phyloP scores from a whole-genome alignment of 2,329 filamentous ascomycete genomes.

The Xylariaceae sp. region DNA sequence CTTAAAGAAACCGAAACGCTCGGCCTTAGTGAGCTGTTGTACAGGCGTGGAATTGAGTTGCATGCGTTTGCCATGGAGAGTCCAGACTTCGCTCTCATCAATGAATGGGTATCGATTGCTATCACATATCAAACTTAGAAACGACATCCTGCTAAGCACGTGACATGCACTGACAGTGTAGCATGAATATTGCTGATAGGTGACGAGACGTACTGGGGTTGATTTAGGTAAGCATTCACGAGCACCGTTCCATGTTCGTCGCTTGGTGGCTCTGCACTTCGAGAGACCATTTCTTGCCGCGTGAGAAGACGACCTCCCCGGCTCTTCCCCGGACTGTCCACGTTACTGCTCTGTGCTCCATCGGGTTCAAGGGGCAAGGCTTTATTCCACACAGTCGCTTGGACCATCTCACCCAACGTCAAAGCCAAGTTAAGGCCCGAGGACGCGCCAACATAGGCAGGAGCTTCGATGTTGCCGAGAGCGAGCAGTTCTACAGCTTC shows the following conservation, averaged over 20 bases:
- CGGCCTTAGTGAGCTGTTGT: slow-evolving; percentile 30
- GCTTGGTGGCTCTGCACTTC: slow-evolving; percentile 42
- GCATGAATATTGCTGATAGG: not conserved
- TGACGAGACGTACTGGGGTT: slow-evolving; percentile 34
- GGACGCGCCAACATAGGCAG: slow-evolving; percentile 46
- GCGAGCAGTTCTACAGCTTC: slow-evolving; percentile 49
- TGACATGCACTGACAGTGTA: no score
- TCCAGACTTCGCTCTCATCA: slow-evolving; percentile 41
- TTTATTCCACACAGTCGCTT: slow-evolving; percentile 52
- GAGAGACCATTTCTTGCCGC: slow-evolving; percentile 39
- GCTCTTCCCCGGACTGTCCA: slow-evolving; percentile 5
- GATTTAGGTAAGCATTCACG: slow-evolving; percentile 41
- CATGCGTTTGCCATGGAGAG: slow-evolving; percentile 38
- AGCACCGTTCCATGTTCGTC: slow-evolving; percentile 42
- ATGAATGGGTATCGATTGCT: slow-evolving; percentile 46
- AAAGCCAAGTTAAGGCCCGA: slow-evolving; percentile 46
- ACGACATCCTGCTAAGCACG: not conserved
- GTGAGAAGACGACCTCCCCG: slow-evolving; percentile 25
- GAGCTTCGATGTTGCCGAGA: slow-evolving; percentile 40
- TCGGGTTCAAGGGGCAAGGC: slow-evolving; percentile 31
- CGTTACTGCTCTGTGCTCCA: slow-evolving; percentile 8
- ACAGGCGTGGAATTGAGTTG: slow-evolving; percentile 33
- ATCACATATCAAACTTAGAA: slow-evolving; percentile 3
- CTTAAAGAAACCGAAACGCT: slow-evolving; percentile 46
- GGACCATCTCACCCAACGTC: slow-evolving; percentile 50